Evolutionary conservation across 441 rosid species (phyloP).

Genomic region (Adansonia madagascariensis): DNA sequence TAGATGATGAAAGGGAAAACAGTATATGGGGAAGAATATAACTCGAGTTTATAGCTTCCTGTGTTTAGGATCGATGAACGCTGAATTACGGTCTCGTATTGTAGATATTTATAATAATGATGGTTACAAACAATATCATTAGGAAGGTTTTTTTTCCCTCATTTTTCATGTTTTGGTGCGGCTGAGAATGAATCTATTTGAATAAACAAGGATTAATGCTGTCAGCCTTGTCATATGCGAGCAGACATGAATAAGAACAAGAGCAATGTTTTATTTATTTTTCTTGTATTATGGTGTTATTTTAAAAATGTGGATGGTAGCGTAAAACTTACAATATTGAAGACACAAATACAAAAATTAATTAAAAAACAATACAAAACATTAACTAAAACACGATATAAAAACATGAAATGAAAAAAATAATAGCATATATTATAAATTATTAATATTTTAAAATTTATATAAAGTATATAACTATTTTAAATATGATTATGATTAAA

Average conservation of each 20-base stretch:
- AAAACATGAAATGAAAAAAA: too few species aligned
- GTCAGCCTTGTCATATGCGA: neutral
- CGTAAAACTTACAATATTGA: too few species aligned
- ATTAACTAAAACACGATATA: too few species aligned
- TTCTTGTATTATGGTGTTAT: too few species aligned
- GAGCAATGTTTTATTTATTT: neutral
- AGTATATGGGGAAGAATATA: neutral
- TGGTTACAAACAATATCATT: constrained; percentile 26
- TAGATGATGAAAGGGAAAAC: constrained; percentile 23
- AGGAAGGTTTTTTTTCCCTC: neutral
- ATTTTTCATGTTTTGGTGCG: neutral
- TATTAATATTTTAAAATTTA: too few species aligned
- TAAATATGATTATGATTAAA: too few species aligned
- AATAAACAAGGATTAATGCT: constrained; percentile 30
- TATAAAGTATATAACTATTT: too few species aligned
- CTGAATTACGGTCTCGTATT: constrained; percentile 29
- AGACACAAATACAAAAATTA: too few species aligned
- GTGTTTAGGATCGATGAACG: constrained; percentile 24
- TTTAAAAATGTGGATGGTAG: too few species aligned
- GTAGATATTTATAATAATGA: constrained; percentile 40
- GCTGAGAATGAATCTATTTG: constrained; percentile 21
- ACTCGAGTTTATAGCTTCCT: constrained; percentile 15
- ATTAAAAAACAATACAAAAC: too few species aligned
- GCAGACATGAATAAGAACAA: constrained; percentile 17
- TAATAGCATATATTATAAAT: too few species aligned